Conservation (phyloP, 768 basidiomycete genomes). For the Melanogaster broomeanus region DNA sequence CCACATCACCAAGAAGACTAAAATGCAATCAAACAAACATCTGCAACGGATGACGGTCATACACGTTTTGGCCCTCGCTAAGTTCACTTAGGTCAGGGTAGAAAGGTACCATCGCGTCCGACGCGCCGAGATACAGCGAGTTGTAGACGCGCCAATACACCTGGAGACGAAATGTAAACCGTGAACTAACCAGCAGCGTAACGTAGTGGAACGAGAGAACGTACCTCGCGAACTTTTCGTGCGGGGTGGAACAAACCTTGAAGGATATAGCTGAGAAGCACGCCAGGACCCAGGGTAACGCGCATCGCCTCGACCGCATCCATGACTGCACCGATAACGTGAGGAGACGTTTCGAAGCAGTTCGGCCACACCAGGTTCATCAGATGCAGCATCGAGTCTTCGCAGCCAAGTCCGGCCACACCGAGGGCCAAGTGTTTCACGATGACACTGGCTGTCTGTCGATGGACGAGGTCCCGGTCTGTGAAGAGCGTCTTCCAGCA, state of each 20-base stretch:
- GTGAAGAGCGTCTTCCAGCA: slow-evolving; percentile 98
- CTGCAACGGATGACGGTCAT: slow-evolving; percentile 82
- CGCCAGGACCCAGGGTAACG: slow-evolving; percentile 91
- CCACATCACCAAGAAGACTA: not conserved
- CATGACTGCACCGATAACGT: slow-evolving; percentile 98
- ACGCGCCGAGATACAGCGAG: slow-evolving; percentile 86
- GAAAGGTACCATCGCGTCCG: slow-evolving; percentile 92
- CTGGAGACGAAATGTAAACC: slow-evolving; percentile 23
- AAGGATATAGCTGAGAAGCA: slow-evolving; percentile 87
- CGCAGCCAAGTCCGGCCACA: slow-evolving; percentile 94
- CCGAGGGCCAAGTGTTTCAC: slow-evolving; percentile 98
- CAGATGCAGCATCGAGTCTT: slow-evolving; percentile 96
- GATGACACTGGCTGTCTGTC: slow-evolving; percentile 97
- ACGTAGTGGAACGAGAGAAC: slow-evolving; percentile 15
- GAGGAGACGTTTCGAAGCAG: slow-evolving; percentile 97
- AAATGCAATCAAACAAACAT: slow-evolving; percentile 65
- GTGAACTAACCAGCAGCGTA: slow-evolving; percentile 9
- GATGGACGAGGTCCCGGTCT: slow-evolving; percentile 96
- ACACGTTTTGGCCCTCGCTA: slow-evolving; percentile 88
- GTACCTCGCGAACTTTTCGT: slow-evolving; percentile 91
- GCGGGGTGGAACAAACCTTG: slow-evolving; percentile 98
- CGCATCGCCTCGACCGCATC: slow-evolving; percentile 98
- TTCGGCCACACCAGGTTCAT: slow-evolving; percentile 99
- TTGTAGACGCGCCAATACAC: slow-evolving; percentile 97
- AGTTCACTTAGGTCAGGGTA: slow-evolving; percentile 90